Evolutionary conservation across 2,329 filamentous ascomycete species (phyloP).

Genomic region (Exophiala sideris): DNA sequence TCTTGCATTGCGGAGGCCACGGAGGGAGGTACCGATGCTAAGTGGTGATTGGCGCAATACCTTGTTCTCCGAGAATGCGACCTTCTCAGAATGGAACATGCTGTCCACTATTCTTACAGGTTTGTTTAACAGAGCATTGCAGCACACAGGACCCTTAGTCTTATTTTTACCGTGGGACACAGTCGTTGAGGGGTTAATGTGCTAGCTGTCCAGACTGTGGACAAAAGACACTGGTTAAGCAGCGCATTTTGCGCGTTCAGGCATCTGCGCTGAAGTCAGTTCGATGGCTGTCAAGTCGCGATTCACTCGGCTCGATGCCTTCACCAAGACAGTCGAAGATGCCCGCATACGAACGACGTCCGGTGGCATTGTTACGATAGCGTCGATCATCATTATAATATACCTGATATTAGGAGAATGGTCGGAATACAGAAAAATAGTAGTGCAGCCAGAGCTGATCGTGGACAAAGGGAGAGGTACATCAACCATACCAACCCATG

Average conservation of each 20-base stretch:
- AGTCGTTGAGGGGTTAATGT: neutral
- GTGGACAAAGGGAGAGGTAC: constrained; percentile 94
- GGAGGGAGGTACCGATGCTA: too few relatives aligned
- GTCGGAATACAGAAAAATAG: constrained; percentile 82
- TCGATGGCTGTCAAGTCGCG: constrained; percentile 85
- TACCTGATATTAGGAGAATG: constrained; percentile 94
- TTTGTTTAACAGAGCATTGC: neutral
- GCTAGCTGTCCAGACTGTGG: neutral
- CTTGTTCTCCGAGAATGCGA: constrained; percentile 4
- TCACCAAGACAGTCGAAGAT: constrained; percentile 98
- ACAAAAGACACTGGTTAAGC: neutral
- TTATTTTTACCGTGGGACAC: neutral
- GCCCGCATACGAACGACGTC: constrained; percentile 93
- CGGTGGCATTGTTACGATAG: constrained; percentile 89
- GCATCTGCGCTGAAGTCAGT: neutral
- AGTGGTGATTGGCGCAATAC: too few relatives aligned
- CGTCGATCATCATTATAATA: constrained; percentile 80
- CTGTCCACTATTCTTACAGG: constrained; percentile 6
- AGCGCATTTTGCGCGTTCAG: neutral
- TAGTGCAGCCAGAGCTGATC: constrained; percentile 85
- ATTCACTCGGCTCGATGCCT: constrained; percentile 95
- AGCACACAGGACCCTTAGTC: neutral
- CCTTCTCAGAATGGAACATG: constrained; percentile 8
- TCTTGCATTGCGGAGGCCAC: too few relatives aligned
- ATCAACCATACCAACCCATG: neutral